Conservation (phyloP, 768 basidiomycete genomes). For the Pleurotus salmoneostramineus region DNA sequence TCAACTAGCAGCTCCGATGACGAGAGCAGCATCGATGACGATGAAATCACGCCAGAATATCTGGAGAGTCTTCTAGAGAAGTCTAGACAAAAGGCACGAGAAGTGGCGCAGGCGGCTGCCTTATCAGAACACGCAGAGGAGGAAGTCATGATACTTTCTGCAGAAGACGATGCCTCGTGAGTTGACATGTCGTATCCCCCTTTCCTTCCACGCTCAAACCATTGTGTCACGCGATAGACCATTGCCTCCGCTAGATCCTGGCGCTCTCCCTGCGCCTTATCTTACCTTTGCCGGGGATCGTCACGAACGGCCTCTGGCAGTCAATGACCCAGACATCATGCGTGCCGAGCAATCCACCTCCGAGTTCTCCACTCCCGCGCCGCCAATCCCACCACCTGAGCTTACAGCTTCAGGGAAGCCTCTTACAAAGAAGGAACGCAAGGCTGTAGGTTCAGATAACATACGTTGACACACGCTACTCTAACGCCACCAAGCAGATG, state of each 20-base stretch:
- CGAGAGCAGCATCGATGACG: conserved; percentile 26
- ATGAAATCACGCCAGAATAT: conserved; percentile 50
- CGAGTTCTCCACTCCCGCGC: conserved; percentile 45
- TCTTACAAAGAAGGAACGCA: conserved; percentile 69
- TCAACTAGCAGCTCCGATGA: conserved; percentile 14
- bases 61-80: conserved; percentile 60
- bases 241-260: conserved; percentile 65
- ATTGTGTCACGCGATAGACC: conserved; percentile 29
- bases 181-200: conserved; percentile 4
- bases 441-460: conserved; percentile 44
- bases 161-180: conserved; percentile 32
- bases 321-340: conserved; percentile 63
- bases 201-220: background rate
- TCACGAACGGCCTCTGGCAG: conserved; percentile 37
- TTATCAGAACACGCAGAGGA: conserved; percentile 31
- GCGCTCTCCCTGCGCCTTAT: conserved; percentile 59
- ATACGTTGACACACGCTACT: background rate
- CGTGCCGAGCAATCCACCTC: conserved; percentile 48
- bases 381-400: conserved; percentile 60
- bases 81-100: conserved; percentile 47
- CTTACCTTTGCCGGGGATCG: conserved; percentile 47
- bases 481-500: conserved; percentile 36
- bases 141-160: conserved; percentile 49
- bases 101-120: conserved; percentile 22
- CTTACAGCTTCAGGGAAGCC: conserved; percentile 59